Conservation (phyloP, 169 alveolate species). For the Miamiensis avidus region DNA sequence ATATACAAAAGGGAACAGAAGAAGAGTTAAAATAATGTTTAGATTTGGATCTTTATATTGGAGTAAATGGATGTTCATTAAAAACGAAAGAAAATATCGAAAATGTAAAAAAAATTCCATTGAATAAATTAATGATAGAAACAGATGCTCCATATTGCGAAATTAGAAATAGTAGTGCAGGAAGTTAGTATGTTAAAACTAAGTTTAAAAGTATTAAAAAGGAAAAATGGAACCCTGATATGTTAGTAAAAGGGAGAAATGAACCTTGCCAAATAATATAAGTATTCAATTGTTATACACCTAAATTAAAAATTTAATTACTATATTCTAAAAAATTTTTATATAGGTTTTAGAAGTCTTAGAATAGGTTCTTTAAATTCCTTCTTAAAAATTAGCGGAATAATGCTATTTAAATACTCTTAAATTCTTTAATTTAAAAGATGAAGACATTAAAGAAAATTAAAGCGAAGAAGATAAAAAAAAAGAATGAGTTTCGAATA, state of each 20-base stretch:
- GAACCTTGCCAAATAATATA: slow-evolving; percentile 92
- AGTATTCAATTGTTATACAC: slow-evolving; percentile 42
- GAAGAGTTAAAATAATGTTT: slow-evolving; percentile 82
- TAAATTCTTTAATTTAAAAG: slow-evolving; percentile 26
- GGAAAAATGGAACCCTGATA: slow-evolving; percentile 82
- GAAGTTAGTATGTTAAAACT: slow-evolving; percentile 89
- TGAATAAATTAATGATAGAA: slow-evolving; percentile 94
- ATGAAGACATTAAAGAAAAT: neutral
- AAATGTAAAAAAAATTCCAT: slow-evolving; percentile 91
- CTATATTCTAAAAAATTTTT: neutral
- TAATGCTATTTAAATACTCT: slow-evolving; percentile 60
- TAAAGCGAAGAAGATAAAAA: neutral
- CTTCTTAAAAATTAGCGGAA: slow-evolving; percentile 57
- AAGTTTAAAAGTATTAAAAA: slow-evolving; percentile 81
- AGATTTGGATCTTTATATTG: slow-evolving; percentile 91
- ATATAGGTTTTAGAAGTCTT: slow-evolving; percentile 36
- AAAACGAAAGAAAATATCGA: slow-evolving; percentile 94
- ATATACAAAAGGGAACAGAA: neutral
- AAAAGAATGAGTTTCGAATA: neutral
- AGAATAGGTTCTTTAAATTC: slow-evolving; percentile 50
- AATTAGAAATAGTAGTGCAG: slow-evolving; percentile 93
- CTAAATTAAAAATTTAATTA: neutral
- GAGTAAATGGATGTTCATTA: slow-evolving; percentile 97
- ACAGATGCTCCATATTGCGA: slow-evolving; percentile 98
- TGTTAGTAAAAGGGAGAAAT: slow-evolving; percentile 89